Base-by-base conservation (phyloP, 768 basidiomycete genomes). In the Termitomyces sp. region DNA sequence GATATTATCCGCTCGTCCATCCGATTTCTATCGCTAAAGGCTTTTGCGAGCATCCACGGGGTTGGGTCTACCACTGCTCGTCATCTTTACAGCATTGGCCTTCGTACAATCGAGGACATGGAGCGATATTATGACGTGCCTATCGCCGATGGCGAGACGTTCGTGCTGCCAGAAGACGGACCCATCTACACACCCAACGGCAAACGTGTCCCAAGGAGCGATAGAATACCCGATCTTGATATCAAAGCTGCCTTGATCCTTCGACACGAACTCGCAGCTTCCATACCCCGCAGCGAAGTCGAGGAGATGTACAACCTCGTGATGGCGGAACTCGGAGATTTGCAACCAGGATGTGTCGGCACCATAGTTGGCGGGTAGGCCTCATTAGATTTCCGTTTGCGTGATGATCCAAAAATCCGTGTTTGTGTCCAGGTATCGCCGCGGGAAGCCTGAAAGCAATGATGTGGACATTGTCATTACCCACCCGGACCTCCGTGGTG, bases 401-500 rank as follows among this genome's bases (percentile, higher is more conserved):
- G 12, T 26, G 20, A 5, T n/a, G 32, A 4, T 39, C 24, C n/a
- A 52, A 36, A 26, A 4, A 44, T n/a, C n/a, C 16, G 20, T 56
- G 14, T 27, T 16, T 54, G 93, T 55, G 12, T 22, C 7, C 55
- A 94, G 93, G 5, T 92, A 95, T 72, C 84, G 95, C 30, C 76
- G 95, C 55, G 95, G 95, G 1, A 96, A 96, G 69, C 65, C 73
- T 3, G 72, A 84, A 59, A 91, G 88, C 66, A 91, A 89, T 65
- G 95, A 97, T 67, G 86, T 94, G 32, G 95, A 98, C 65, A 89
- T 98, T 56, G 83, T 97, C 1, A 88, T 96, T 67, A 89, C 87
- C 36, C 91, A 95, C 65, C 76, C 82, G 0, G 79, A 85, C 61
- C 64, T 71, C 52, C 62, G 70, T 43, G 69, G 66, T 5, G 82